Conservation (phyloP, 202 grass and related monocot species). For the Alloteropsis angusta region DNA sequence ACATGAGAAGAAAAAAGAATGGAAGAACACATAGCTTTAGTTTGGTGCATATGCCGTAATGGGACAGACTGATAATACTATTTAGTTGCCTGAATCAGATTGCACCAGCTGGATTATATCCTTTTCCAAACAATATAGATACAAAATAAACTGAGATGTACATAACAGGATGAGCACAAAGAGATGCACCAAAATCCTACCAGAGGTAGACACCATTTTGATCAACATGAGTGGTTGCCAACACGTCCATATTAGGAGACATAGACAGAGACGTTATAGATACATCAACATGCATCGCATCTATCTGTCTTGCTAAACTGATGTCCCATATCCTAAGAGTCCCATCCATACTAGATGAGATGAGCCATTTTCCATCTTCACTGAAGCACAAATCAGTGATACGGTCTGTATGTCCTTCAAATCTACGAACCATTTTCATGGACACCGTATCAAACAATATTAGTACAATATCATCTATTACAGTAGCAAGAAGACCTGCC, state of each 20-base stretch:
- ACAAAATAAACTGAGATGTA: neutral
- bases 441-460: constrained; percentile 64
- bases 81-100: neutral
- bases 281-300: constrained; percentile 81
- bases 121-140: neutral
- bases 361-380: constrained; percentile 93
- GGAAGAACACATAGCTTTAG: neutral
- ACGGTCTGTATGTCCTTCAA: constrained; percentile 84
- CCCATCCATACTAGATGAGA: constrained; percentile 95
- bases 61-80: neutral
- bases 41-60: neutral
- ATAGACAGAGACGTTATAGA: constrained; percentile 72
- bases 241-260: constrained; percentile 87
- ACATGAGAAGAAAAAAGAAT: neutral
- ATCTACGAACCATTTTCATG: constrained; percentile 77
- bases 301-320: constrained; percentile 91
- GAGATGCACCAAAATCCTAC: constrained; percentile 37
- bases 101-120: neutral
- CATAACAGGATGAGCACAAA: neutral
- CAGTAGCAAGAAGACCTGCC: constrained; percentile 77
- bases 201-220: constrained; percentile 98
- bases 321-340: constrained; percentile 94
- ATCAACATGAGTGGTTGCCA: constrained; percentile 94
- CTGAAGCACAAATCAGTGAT: constrained; percentile 89
- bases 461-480: constrained; percentile 76